A percentile compares a stretch with the other conserved stretches of the same genome.
Evolutionary conservation across 805 yeast species (phyloP).

Genomic region (Lipomyces yamadae): DNA sequence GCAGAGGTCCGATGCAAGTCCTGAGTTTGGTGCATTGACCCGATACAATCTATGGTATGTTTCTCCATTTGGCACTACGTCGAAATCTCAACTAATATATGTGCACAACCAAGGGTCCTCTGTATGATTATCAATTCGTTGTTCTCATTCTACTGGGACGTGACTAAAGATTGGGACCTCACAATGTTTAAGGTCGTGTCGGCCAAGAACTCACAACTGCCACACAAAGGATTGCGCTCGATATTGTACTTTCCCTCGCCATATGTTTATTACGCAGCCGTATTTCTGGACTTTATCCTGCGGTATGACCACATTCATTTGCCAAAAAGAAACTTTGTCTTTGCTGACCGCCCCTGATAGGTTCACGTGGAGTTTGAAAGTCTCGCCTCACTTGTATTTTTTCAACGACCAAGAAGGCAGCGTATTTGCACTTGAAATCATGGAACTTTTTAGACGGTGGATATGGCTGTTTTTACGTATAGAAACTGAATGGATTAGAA

Average conservation of each 20-base stretch:
- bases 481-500: constrained; percentile 67
- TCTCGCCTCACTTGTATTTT: constrained; percentile 48
- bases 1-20: constrained; percentile 32
- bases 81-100: background rate
- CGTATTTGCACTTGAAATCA: constrained; percentile 65
- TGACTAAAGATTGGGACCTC: constrained; percentile 86
- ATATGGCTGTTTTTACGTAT: constrained; percentile 86
- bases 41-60: constrained; percentile 26
- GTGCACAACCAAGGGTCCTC: constrained; percentile 35
- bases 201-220: background rate
- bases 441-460: constrained; percentile 85
- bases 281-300: constrained; percentile 62
- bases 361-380: constrained; percentile 74
- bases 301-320: constrained; percentile 45
- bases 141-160: constrained; percentile 88
- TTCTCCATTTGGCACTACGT: no score
- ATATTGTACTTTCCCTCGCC: constrained; percentile 40
- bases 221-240: constrained; percentile 41
- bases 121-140: constrained; percentile 67
- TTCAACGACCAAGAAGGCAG: constrained; percentile 55
- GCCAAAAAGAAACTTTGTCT: no score
- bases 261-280: constrained; percentile 59
- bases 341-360: background rate
- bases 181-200: constrained; percentile 51
- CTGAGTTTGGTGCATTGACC: constrained; percentile 9